Evolutionary conservation across 257 asterid species (phyloP), one percentile per base, ranked within the genome.

Genomic region (Asclepias syriaca): DNA sequence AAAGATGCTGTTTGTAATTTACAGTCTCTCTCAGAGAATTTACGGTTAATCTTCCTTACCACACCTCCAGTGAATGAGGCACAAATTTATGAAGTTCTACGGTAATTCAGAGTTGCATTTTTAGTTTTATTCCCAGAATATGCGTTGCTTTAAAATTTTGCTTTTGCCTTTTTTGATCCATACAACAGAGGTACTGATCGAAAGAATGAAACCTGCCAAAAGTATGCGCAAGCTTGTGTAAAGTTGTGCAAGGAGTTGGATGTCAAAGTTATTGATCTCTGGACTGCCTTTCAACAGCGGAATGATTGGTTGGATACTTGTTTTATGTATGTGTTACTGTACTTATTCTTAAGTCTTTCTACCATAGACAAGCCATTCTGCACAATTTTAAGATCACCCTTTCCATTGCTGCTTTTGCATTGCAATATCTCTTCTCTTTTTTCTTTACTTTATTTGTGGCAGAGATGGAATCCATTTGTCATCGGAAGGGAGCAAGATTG

Each of bases 391-490:
- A 43, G 48, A 29, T 29, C 34, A 29, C 34, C 34, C 34, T 29
- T 29, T 29, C 0, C 34, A 29, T 29, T 29, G 34, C 0, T 29
- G 34, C 0, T 29, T 29, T 2, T 2, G 34, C 34, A 29, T 29
- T 29, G 34, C 34, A 29, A 29, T 29, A 29, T 29, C 34, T 29
- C 34, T 29, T 29, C 34, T 29, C 3, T 29, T 29, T 29, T 29
- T 29, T 29, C 34, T 29, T 29, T 29, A 1, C 34, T 29, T 29
- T 40, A 40, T 40, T 43, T 43, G 48, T 43, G 48, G 81, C 81
- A 93, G 98, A 75, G 98, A 93, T 66, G 97, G 98, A 40, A 76
- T 90, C 53, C 97, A 93, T 83, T 73, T 93, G 72, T 84, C 96
- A 21, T 32, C 89, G 0, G 87, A 87, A 70, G 98, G 96, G 58